Conservation (phyloP, 2,329 filamentous ascomycete genomes). For the Acephala macrosclerotiorum region DNA sequence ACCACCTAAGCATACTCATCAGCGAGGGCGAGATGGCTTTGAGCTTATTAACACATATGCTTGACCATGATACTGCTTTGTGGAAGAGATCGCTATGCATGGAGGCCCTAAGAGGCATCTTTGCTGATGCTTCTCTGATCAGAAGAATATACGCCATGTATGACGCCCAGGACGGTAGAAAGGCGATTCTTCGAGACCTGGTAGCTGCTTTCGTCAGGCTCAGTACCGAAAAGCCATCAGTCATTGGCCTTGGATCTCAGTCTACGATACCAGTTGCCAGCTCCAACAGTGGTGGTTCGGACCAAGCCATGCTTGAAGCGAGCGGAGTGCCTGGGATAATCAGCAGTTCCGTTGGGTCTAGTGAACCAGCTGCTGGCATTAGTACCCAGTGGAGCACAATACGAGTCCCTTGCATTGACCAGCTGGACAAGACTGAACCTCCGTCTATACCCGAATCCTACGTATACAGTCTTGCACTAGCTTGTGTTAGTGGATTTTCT, state of each 20-base stretch:
- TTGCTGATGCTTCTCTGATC: slow-evolving; percentile 80
- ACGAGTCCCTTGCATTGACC: slow-evolving; percentile 87
- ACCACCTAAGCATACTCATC: slow-evolving; percentile 77
- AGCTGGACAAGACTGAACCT: slow-evolving; percentile 89
- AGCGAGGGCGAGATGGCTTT: slow-evolving; percentile 85
- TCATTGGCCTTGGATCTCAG: slow-evolving; percentile 89
- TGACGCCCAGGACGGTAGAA: slow-evolving; percentile 76
- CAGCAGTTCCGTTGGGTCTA: slow-evolving; percentile 70
- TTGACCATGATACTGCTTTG: slow-evolving; percentile 82
- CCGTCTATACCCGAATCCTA: slow-evolving; percentile 90
- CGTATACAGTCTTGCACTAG: slow-evolving; percentile 86
- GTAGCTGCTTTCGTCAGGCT: slow-evolving; percentile 90
- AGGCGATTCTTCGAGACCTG: slow-evolving; percentile 79
- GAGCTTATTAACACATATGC: slow-evolving; percentile 80
- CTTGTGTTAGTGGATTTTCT: slow-evolving; percentile 88
- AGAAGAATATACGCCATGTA: slow-evolving; percentile 83
- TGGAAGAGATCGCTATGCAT: slow-evolving; percentile 94
- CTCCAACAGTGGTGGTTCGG: slow-evolving; percentile 66
- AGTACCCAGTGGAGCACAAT: slow-evolving; percentile 92
- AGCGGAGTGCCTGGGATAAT: slow-evolving; percentile 90
- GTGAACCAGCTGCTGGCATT: slow-evolving; percentile 75
- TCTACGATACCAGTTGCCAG: slow-evolving; percentile 79
- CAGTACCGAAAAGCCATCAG: slow-evolving; percentile 85
- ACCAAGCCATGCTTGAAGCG: slow-evolving; percentile 89
- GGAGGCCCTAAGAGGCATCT: slow-evolving; percentile 88